Conservation (phyloP, 306 rosid species). For the Echinosophora koreensis region DNA sequence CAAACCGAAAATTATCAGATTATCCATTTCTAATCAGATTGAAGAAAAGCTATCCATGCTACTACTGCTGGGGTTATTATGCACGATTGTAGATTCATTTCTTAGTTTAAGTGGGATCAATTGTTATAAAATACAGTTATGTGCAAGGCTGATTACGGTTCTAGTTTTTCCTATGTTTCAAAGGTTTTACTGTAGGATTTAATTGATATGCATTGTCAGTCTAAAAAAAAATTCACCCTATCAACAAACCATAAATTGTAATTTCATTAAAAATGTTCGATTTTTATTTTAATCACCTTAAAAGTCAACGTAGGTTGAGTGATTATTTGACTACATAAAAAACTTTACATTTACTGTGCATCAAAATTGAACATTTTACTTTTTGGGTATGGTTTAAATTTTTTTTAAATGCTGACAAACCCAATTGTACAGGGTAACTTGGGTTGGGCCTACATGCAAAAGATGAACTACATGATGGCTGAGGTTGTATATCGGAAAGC, state of each 20-base stretch:
- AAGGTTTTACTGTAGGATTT: background rate
- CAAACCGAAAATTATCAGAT: background rate
- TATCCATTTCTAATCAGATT: background rate
- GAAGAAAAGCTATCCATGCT: background rate
- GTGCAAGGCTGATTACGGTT: background rate
- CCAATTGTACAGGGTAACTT: conserved; percentile 72
- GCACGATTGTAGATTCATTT: too few relatives aligned
- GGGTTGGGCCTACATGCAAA: conserved; percentile 99
- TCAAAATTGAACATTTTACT: background rate
- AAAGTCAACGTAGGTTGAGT: too few relatives aligned
- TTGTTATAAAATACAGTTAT: background rate
- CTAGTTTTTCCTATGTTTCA: background rate
- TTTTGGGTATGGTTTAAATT: background rate
- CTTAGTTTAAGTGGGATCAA: background rate
- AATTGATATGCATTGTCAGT: too few relatives aligned
- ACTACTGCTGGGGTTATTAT: too few relatives aligned
- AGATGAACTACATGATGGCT: conserved; percentile 69
- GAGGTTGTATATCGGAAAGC: conserved; percentile 88
- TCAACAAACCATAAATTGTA: too few relatives aligned
- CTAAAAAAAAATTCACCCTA: too few relatives aligned
- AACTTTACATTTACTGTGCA: too few relatives aligned
- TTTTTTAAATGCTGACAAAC: too few relatives aligned
- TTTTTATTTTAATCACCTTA: too few relatives aligned
- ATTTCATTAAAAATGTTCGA: too few relatives aligned
- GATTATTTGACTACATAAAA: too few relatives aligned